Percentiles rank a stretch among this genome's conserved stretches.
Conservation (phyloP, 2,329 filamentous ascomycete genomes). For the Tricladium varicosporioides region DNA sequence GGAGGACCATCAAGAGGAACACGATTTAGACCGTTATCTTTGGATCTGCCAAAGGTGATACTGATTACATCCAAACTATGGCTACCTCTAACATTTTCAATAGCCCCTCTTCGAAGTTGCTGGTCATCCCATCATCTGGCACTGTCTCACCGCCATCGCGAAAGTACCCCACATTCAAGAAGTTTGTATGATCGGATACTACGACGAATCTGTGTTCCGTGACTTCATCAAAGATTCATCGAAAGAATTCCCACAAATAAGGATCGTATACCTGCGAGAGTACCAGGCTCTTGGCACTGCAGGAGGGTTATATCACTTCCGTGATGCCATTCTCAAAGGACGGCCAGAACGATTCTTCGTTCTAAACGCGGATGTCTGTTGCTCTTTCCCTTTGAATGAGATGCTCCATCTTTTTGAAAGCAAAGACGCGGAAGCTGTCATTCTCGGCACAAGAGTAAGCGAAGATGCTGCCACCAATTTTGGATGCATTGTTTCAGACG, state of each 20-base stretch:
- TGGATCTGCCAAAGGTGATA: conserved; percentile 89
- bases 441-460: conserved; percentile 86
- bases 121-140: conserved; percentile 96
- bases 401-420: conserved; percentile 95
- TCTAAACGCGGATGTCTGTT: conserved; percentile 97
- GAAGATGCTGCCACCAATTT: conserved; percentile 95
- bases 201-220: conserved; percentile 94
- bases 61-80: conserved; percentile 10
- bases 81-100: conserved; percentile 14
- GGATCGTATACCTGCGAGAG: conserved; percentile 94
- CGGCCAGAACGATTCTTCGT: conserved; percentile 94
- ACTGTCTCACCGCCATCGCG: conserved; percentile 88
- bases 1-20: conserved; percentile 94
- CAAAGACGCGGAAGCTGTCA: conserved; percentile 94
- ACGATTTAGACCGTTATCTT: conserved; percentile 88
- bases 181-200: conserved; percentile 98
- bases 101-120: conserved; percentile 97
- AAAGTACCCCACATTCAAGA: conserved; percentile 92
- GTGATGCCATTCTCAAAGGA: conserved; percentile 96
- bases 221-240: conserved; percentile 95
- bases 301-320: conserved; percentile 97
- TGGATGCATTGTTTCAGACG: conserved; percentile 94
- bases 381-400: conserved; percentile 91
- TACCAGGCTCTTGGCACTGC: conserved; percentile 96
- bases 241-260: conserved; percentile 80